phyloP scores from a whole-genome alignment of 352 stramenopile species.

The Phytopythium aichiense region DNA sequence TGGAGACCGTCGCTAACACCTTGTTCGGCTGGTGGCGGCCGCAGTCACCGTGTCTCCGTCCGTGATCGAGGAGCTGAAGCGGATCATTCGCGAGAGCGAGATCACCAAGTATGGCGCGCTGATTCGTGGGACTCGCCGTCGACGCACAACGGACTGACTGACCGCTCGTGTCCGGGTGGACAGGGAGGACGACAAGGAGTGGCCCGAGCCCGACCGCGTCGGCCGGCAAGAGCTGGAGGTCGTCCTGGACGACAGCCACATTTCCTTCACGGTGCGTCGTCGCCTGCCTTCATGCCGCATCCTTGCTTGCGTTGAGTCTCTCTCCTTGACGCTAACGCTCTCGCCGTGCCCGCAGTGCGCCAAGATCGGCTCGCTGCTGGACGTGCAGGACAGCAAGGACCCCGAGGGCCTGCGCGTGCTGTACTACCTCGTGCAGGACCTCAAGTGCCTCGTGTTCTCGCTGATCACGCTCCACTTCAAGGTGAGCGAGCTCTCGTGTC shows the following conservation, averaged over 20 bases:
- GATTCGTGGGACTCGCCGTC: neutral
- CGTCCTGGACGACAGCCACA: slow-evolving; percentile 94
- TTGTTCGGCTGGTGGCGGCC: slow-evolving; percentile 1
- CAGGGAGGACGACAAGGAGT: slow-evolving; percentile 94
- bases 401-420: slow-evolving; percentile 92
- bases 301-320: neutral
- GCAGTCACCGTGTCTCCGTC: slow-evolving; percentile 87
- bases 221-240: slow-evolving; percentile 96
- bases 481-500: slow-evolving; percentile 21
- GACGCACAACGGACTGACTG: neutral
- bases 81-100: slow-evolving; percentile 90
- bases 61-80: slow-evolving; percentile 93
- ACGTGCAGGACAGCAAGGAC: slow-evolving; percentile 96
- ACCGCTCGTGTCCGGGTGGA: neutral
- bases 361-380: slow-evolving; percentile 94
- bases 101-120: slow-evolving; percentile 76
- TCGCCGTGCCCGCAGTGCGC: slow-evolving; percentile 53
- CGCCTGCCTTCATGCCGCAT: neutral
- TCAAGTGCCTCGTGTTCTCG: slow-evolving; percentile 96
- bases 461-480: slow-evolving; percentile 98
- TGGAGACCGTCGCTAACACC: neutral
- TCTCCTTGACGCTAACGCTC: neutral
- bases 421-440: slow-evolving; percentile 97
- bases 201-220: slow-evolving; percentile 91
- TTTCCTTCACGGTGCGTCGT: slow-evolving; percentile 91